A percentile compares a stretch with the other conserved stretches of the same genome.
These are phyloP conservation scores for Serendipita sp. DNA, from an alignment of 768 basidiomycete species.

Conservation along the genomic window DNA sequence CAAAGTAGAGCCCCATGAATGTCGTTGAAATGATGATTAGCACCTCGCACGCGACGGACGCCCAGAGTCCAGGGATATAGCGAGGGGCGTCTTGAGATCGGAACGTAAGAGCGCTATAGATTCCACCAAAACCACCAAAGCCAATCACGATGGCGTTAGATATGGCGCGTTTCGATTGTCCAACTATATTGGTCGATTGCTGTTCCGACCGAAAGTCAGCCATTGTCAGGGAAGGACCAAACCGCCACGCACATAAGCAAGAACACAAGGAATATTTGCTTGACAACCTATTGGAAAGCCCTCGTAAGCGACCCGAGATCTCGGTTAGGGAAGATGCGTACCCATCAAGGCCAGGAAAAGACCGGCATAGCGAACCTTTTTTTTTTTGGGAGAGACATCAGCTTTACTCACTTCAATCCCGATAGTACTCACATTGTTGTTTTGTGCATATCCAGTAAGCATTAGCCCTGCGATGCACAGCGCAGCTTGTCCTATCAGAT, in stretches of 20 bases:
- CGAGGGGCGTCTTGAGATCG: not conserved
- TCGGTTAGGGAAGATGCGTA: not conserved
- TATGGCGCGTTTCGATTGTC: not conserved
- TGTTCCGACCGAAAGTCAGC: not conserved
- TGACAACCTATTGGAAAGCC: not conserved
- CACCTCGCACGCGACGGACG: not conserved
- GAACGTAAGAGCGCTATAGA: not conserved
- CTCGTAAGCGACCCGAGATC: not conserved
- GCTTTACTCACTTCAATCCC: too few relatives aligned
- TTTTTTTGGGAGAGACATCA: too few relatives aligned
- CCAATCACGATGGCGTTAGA: not conserved
- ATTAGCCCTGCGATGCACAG: not conserved
- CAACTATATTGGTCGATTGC: not conserved
- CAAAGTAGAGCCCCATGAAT: not conserved
- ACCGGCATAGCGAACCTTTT: not conserved
- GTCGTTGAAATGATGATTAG: not conserved
- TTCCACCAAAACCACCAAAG: not conserved
- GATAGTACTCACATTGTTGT: not conserved
- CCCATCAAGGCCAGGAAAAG: not conserved
- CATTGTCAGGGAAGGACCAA: not conserved
- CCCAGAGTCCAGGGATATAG: not conserved
- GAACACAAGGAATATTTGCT: not conserved
- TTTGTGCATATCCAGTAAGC: not conserved
- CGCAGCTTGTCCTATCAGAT: not conserved
- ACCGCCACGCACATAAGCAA: not conserved